Evolutionary conservation across 371 early-diverging fungal species (phyloP), one percentile per base, ranked within the genome.

Genomic region (Vairimorpha apis): DNA sequence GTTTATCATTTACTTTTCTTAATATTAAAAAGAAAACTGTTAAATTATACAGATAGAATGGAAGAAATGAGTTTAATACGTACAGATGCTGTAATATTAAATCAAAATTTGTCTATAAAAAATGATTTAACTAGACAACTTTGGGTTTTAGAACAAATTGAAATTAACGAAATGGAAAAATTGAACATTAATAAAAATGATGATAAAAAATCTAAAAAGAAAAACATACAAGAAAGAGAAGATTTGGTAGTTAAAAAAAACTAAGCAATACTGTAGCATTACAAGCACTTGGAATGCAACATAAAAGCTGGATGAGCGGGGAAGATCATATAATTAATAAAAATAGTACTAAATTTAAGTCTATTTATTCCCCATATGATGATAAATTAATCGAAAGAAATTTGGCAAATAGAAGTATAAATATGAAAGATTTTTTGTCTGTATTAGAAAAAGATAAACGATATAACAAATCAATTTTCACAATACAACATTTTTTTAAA

Each of bases 391-490:
- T 82, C 43, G 77, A 79, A 29, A 72, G 72, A 33, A 83, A 78
- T 64, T 63, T 70, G 23, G 68, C 27, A 25, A 75, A 69, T 38
- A 66, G 83, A 56, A 55, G 27, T 0, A 79, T 84, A 18, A 82
- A 74, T 12, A 76, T 79, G 65, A 78, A 82, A 45, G 85, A 84
- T 73, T 77, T 83, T 49, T 27, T 83, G 16, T 77, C 68, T 74
- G 82, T 83, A 21, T 59, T 84, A 13, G 78, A 79, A 44, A 73
- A 71, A 38, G 85, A 84, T 60, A 82, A 82, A 70, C 64, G 82
- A 66, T 84, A 84, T 67, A 81, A 78, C 67, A 84, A 83, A 47
- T 81, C 81, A 8, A 67, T 84, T 12, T 83, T 83, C 71, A 78
- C 81, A 16, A 79, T 83, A 41, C 74, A 79, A 44, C 80, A 82